These are phyloP conservation scores for Phlebopus sp. DNA, from an alignment of 1,284 basidiomycete species.

Conservation along the genomic window DNA sequence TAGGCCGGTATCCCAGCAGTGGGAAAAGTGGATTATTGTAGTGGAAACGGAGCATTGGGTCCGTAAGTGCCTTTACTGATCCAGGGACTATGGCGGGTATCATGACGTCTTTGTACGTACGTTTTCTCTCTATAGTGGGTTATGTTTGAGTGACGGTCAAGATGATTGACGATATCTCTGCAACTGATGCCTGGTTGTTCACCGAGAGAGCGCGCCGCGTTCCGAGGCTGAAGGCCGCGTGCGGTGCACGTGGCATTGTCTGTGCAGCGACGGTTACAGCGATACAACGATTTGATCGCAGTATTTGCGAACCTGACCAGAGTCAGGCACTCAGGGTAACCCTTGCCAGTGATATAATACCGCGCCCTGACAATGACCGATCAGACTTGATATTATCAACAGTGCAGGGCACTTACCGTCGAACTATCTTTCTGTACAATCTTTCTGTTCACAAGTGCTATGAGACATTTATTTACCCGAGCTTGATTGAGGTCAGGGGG, in stretches of 20 bases:
- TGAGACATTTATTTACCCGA: slow-evolving; percentile 89
- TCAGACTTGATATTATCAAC: not conserved
- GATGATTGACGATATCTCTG: no score
- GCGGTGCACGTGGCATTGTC: no score
- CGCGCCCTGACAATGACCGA: slow-evolving; percentile 19
- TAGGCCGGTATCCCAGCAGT: slow-evolving; percentile 54
- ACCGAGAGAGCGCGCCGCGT: no score
- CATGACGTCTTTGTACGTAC: no score
- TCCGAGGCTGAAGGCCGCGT: no score
- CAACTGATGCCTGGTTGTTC: no score
- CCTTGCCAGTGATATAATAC: slow-evolving; percentile 32
- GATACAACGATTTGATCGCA: no score
- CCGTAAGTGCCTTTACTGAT: no score
- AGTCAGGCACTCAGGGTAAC: slow-evolving; percentile 24
- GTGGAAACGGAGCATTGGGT: slow-evolving; percentile 51
- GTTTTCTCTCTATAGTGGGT: no score
- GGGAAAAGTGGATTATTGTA: slow-evolving; percentile 58
- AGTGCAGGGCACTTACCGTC: slow-evolving; percentile 43
- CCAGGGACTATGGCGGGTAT: no score
- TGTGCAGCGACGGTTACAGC: not conserved
- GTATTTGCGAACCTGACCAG: not conserved
- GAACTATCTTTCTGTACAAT: slow-evolving; percentile 76
- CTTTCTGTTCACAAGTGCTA: slow-evolving; percentile 87
- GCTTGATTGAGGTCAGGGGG: slow-evolving; percentile 85
- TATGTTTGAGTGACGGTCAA: no score